Evolutionary conservation across 176 grass and related monocot species (phyloP), one percentile per base, ranked within the genome.

Genomic region (Elaeis guineensis): DNA sequence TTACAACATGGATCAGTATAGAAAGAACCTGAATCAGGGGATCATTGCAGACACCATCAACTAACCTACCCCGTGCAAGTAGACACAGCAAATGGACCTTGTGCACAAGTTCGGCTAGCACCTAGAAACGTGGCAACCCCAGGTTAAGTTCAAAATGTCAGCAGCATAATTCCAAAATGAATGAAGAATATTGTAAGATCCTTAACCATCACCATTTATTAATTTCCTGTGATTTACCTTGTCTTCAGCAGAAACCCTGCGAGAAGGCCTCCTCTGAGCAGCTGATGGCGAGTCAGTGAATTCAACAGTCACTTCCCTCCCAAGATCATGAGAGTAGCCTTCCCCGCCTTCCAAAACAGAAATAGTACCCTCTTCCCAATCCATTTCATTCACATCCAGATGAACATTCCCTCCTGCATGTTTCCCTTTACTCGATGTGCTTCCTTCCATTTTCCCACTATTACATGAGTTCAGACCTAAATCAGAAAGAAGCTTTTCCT

Each of bases 51-150:
- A 80, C 78, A 78, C 84, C 85, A 59, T 97, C 92, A 39, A 91
- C 59, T 16, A 90, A 72, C 72, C 83, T 90, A 54, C 92, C 92
- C 58, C 92, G 64, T 84, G 92, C 87, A 74, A 97, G 80, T 63
- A 97, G 80, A 68, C 92, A 91, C 54, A 91, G 72, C 62, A 97
- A 80, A 83, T 97, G 87, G 66, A 85, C 83, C 78, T 77, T 90
- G 71, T 97, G 86, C 57, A 88, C 73, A 23, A 97, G 83, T 74
- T 97, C 92, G 62, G 80, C 75, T 72, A 97, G 71, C 29, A 88
- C 92, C 92, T 97, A 65, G 66, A 78, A 80, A 63, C 52, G 58
- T 21, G 23, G 25, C 12, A 63, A 75, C 56, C 58, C n/a, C 21
- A 51, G 62, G 35, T 44, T 44, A 12, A 12, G 35, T 12, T 44